These are phyloP conservation scores for Kodamaea ohmeri DNA, from an alignment of 1,139 yeast species.

Conservation along the genomic window DNA sequence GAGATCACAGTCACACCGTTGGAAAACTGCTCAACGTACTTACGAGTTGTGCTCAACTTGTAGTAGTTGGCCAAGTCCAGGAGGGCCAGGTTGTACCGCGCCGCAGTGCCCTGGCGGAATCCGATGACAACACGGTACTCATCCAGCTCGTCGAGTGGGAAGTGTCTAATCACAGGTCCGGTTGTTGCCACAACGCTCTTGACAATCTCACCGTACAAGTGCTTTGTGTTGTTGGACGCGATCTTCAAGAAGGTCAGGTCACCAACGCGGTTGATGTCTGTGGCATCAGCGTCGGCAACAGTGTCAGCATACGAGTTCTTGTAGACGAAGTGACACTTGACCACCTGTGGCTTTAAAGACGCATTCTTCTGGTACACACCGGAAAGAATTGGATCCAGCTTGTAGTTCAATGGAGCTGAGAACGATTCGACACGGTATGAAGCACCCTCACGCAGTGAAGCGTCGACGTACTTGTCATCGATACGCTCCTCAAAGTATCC, in stretches of 20 bases:
- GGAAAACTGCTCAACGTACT: conserved; percentile 91
- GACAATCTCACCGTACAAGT: conserved; percentile 71
- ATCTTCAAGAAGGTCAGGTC: conserved; percentile 78
- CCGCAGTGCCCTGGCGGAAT: conserved; percentile 78
- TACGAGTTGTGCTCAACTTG: conserved; percentile 79
- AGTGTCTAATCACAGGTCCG: conserved; percentile 92
- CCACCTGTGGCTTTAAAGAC: conserved; percentile 45
- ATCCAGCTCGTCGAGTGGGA: conserved; percentile 77
- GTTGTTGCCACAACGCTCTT: conserved; percentile 68
- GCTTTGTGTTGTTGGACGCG: conserved; percentile 77
- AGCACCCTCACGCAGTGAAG: conserved; percentile 38
- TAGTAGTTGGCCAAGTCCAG: conserved; percentile 88
- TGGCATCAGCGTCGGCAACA: conserved; percentile 33
- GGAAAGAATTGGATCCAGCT: conserved; percentile 44
- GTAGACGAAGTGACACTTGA: conserved; percentile 84
- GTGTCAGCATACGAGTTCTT: conserved; percentile 57
- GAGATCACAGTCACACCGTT: conserved; percentile 87
- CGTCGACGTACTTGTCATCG: conserved; percentile 76
- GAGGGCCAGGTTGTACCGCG: conserved; percentile 85
- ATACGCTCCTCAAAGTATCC: conserved; percentile 62
- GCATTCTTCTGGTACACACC: conserved; percentile 40
- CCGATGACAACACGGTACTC: conserved; percentile 84
- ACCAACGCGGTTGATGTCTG: conserved; percentile 64
- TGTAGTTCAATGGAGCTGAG: conserved; percentile 60
- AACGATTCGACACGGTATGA: conserved; percentile 81